These are phyloP conservation scores for Begonia masoniana DNA, from an alignment of 306 rosid genomes.

Conservation along the genomic window DNA sequence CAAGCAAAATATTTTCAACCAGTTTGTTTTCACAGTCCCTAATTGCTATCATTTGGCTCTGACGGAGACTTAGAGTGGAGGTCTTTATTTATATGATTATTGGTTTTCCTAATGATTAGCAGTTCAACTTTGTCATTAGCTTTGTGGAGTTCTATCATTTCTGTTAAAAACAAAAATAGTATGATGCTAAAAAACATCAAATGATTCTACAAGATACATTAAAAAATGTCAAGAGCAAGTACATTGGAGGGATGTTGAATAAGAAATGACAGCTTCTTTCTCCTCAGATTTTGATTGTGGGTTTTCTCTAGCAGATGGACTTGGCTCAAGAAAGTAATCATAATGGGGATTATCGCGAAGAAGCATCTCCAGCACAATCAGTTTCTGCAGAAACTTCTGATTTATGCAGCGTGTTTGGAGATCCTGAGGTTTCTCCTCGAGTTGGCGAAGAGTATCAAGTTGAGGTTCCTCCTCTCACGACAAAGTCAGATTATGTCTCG, in stretches of 20 bases:
- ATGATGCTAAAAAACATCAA: background rate
- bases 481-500: conserved; percentile 26
- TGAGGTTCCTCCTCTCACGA: conserved; percentile 37
- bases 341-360: conserved; percentile 15
- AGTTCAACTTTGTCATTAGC: background rate
- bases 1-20: too few relatives aligned
- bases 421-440: conserved; percentile 53
- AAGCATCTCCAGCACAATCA: conserved; percentile 34
- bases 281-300: too few relatives aligned
- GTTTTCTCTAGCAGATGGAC: conserved; percentile 33
- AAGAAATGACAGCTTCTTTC: too few relatives aligned
- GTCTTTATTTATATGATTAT: too few relatives aligned
- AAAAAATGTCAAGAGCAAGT: too few relatives aligned
- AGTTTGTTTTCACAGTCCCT: too few relatives aligned
- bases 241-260: too few relatives aligned
- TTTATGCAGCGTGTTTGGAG: conserved; percentile 38
- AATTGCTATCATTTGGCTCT: too few relatives aligned
- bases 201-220: too few relatives aligned
- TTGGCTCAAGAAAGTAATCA: conserved; percentile 21
- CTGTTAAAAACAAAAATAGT: background rate
- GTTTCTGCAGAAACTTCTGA: conserved; percentile 33
- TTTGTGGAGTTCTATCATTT: background rate
- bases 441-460: conserved; percentile 67
- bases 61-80: too few relatives aligned
- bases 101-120: too few relatives aligned